A percentile compares a stretch with the other conserved stretches of the same genome.
Conservation (phyloP, 2,329 filamentous ascomycete species). For the Arthroderma sp. region DNA sequence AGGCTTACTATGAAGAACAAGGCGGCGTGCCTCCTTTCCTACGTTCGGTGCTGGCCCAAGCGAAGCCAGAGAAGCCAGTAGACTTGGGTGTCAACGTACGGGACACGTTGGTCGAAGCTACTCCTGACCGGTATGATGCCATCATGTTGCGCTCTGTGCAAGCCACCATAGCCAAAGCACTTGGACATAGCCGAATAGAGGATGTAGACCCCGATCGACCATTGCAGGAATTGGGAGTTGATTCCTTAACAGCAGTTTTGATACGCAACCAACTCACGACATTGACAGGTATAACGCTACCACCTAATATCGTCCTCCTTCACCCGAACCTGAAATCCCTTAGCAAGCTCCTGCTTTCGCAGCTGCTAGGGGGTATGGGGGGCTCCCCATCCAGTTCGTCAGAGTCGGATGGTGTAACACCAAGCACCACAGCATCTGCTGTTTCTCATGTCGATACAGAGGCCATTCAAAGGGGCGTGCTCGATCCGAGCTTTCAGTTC, state of each 20-base stretch:
- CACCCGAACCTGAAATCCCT: background rate
- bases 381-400: background rate
- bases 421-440: background rate
- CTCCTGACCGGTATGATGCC: background rate
- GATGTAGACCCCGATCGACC: background rate
- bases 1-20: slow-evolving; percentile 1
- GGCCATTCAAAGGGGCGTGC: background rate
- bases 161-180: background rate
- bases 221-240: background rate
- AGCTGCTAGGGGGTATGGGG: background rate
- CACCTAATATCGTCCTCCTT: background rate
- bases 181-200: background rate
- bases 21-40: background rate
- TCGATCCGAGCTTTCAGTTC: background rate
- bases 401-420: background rate
- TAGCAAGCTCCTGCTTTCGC: background rate
- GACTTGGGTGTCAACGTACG: background rate
- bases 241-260: background rate
- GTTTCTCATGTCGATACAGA: background rate
- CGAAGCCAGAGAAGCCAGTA: background rate
- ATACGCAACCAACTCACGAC: slow-evolving; percentile 1
- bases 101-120: background rate
- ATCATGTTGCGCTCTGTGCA: background rate
- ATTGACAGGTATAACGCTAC: background rate
- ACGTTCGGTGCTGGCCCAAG: background rate